Conservation (phyloP, 176 grass and related monocot genomes). For the Chloris gayana region DNA sequence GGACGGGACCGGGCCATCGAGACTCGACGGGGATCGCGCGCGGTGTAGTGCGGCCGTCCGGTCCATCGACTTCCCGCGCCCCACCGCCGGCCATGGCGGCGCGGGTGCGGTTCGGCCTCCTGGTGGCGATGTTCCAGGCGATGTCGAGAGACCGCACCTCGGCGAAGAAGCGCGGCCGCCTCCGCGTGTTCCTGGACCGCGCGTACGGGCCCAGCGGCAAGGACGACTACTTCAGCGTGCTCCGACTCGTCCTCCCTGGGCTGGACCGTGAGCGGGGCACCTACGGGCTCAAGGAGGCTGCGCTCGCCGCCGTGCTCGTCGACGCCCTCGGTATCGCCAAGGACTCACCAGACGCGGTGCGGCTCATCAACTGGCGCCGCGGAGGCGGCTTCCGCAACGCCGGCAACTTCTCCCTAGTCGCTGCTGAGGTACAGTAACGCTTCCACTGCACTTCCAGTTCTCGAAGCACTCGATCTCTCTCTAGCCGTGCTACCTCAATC, state of each 20-base stretch:
- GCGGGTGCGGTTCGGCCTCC: constrained; percentile 70
- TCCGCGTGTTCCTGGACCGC: constrained; percentile 72
- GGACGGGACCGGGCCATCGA: background rate
- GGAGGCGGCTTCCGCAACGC: constrained; percentile 66
- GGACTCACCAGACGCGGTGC: constrained; percentile 78
- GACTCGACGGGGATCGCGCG: background rate
- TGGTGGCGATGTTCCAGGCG: constrained; percentile 90
- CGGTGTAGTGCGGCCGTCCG: background rate
- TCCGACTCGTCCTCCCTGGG: constrained; percentile 70
- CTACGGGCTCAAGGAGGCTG: constrained; percentile 92
- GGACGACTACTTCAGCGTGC: constrained; percentile 78
- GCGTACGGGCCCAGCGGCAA: constrained; percentile 63
- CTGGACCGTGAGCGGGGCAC: constrained; percentile 90
- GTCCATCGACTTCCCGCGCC: background rate
- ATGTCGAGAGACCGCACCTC: constrained; percentile 67
- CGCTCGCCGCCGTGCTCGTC: constrained; percentile 70
- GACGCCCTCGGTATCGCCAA: constrained; percentile 90
- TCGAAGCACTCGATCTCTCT: background rate
- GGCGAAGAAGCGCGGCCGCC: constrained; percentile 72
- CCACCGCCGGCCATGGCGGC: constrained; percentile 59
- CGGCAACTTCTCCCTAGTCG: constrained; percentile 83
- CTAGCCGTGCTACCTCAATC: background rate
- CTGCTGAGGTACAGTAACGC: constrained; percentile 65
- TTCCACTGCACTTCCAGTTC: background rate
- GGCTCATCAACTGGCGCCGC: constrained; percentile 86